These are phyloP conservation scores for Penicillium sp. DNA, from an alignment of 2,329 filamentous ascomycete species.

Conservation along the genomic window DNA sequence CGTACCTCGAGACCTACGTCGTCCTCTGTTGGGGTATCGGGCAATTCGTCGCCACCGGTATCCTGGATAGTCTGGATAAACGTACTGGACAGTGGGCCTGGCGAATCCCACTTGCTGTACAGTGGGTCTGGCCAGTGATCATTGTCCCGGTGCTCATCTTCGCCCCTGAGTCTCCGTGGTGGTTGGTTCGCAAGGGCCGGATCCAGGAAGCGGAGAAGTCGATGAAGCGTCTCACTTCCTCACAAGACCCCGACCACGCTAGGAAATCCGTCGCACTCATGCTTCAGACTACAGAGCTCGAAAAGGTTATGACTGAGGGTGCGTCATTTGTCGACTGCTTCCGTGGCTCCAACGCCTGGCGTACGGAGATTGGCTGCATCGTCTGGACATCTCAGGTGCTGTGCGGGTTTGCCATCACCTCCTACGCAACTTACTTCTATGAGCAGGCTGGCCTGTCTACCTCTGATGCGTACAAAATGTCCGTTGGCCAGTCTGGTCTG, in stretches of 20 bases:
- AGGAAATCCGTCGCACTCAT: slow-evolving; percentile 5
- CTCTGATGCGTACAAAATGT: slow-evolving; percentile 33
- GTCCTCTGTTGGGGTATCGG: slow-evolving; percentile 62
- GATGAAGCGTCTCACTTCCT: slow-evolving; percentile 13
- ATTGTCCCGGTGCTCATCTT: slow-evolving; percentile 21
- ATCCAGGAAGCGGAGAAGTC: slow-evolving; percentile 16
- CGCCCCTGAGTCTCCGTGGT: slow-evolving; percentile 26
- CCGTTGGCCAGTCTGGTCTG: slow-evolving; percentile 37
- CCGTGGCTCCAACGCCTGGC: slow-evolving; percentile 32
- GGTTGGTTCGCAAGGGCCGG: slow-evolving; percentile 9
- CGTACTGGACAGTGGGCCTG: slow-evolving; percentile 6
- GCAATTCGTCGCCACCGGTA: slow-evolving; percentile 51
- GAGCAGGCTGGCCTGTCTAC: slow-evolving; percentile 37
- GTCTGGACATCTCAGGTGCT: slow-evolving; percentile 35
- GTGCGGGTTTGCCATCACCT: slow-evolving; percentile 31
- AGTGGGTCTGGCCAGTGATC: slow-evolving; percentile 29
- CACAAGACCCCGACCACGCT: neutral
- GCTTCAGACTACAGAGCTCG: slow-evolving; percentile 20
- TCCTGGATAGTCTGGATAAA: slow-evolving; percentile 16
- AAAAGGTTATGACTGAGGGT: slow-evolving; percentile 28
- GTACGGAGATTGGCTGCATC: slow-evolving; percentile 36
- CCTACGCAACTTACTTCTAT: slow-evolving; percentile 38
- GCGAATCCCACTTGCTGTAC: slow-evolving; percentile 23
- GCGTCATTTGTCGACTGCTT: slow-evolving; percentile 40
- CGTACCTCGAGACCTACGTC: slow-evolving; percentile 59